Evolutionary conservation across 495 filamentous ascomycete genomes (phyloP).

Genomic region (Articulospora tetracladia): DNA sequence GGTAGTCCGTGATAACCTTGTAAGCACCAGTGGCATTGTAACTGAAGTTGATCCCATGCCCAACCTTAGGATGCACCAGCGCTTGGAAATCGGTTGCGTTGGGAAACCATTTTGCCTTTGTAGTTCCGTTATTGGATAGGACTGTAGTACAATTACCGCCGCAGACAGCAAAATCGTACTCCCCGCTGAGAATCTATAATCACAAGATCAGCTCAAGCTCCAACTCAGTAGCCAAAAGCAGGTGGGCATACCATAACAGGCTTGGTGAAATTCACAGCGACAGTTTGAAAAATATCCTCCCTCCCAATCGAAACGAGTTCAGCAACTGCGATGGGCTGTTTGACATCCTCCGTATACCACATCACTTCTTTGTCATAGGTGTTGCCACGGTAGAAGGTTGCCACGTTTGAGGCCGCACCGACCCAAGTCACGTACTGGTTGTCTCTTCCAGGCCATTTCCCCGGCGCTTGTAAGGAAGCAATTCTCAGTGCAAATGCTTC

Average conservation of each 20-base stretch:
- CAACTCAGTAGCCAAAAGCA: background rate
- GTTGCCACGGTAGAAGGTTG: background rate
- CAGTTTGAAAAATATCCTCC: background rate
- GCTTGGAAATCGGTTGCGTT: slow-evolving; percentile 7
- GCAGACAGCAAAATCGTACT: slow-evolving; percentile 4
- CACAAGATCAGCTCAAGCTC: background rate
- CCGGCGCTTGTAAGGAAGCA: background rate
- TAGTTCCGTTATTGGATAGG: background rate
- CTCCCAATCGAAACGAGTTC: background rate
- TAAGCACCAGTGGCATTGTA: slow-evolving; percentile 9
- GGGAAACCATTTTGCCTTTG: background rate
- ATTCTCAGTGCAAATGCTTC: background rate
- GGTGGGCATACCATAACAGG: background rate
- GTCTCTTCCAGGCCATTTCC: slow-evolving; percentile 2
- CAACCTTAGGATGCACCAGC: background rate
- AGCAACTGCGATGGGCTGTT: background rate
- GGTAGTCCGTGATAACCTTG: background rate
- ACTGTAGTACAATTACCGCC: slow-evolving; percentile 1
- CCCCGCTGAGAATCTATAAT: background rate
- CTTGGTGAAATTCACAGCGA: background rate
- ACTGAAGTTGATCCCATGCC: slow-evolving; percentile 12
- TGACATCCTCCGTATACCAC: slow-evolving; percentile 11
- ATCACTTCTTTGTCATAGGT: slow-evolving; percentile 6
- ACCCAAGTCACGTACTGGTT: slow-evolving; percentile 5
- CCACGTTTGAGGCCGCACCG: background rate